phyloP scores from a whole-genome alignment of 225 moss, liverwort and hornwort species.

The Anthoceros angustus region DNA sequence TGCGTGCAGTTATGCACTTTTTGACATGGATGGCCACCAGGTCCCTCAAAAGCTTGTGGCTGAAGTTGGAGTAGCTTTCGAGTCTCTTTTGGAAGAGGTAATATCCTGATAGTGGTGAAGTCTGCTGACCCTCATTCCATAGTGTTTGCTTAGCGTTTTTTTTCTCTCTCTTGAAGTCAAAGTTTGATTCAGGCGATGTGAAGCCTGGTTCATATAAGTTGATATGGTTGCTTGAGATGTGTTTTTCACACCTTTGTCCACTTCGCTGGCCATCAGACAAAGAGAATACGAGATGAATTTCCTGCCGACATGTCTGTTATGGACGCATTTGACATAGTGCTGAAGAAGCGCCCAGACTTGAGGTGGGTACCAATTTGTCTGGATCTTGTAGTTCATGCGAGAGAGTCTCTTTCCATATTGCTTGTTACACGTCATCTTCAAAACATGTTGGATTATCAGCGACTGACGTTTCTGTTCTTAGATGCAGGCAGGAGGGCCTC shows the following conservation, averaged over 20 bases:
- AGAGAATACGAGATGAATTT: conserved; percentile 77
- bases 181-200: not conserved
- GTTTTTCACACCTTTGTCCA: too few relatives aligned
- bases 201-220: too few relatives aligned
- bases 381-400: not conserved
- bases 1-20: conserved; percentile 77
- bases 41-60: conserved; percentile 83
- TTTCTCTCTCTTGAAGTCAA: not conserved
- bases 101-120: not conserved
- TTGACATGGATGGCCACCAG: conserved; percentile 90
- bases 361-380: conserved; percentile 31
- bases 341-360: conserved; percentile 86
- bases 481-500: conserved; percentile 77
- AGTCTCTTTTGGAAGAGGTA: conserved; percentile 83
- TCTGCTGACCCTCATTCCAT: not conserved
- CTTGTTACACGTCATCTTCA: not conserved
- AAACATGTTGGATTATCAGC: not conserved
- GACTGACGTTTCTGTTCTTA: not conserved
- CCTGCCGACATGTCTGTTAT: conserved; percentile 65
- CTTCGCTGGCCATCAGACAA: conserved; percentile 36
- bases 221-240: too few relatives aligned
- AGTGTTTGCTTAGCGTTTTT: not conserved
- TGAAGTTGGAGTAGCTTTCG: conserved; percentile 79
- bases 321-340: conserved; percentile 54
- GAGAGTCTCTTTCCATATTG: not conserved